phyloP scores from a whole-genome alignment of 2,329 filamentous ascomycete species.

The Scedosporium aurantiacum region DNA sequence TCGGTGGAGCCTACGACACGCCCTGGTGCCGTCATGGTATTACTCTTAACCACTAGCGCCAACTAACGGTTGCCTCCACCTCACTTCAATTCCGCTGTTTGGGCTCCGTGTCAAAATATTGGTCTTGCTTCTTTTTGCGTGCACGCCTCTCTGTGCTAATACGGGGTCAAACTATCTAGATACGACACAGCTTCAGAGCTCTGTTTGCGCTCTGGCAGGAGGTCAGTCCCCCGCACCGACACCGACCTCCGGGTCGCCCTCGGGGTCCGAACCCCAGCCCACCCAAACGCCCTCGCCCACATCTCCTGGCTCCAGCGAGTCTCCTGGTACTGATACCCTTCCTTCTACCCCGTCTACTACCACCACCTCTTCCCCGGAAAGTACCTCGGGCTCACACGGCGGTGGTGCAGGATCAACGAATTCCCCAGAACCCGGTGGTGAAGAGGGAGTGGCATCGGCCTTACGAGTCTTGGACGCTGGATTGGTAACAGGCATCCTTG shows the following conservation, averaged over 20 bases:
- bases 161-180: background rate
- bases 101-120: background rate
- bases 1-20: background rate
- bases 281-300: background rate
- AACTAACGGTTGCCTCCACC: background rate
- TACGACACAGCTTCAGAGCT: background rate
- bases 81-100: background rate
- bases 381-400: background rate
- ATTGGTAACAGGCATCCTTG: background rate
- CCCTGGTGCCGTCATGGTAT: too few species aligned
- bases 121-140: background rate
- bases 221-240: background rate
- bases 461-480: background rate
- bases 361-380: background rate
- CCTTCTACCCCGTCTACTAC: background rate
- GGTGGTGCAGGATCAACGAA: background rate
- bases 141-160: background rate
- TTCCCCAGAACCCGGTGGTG: background rate
- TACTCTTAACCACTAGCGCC: background rate
- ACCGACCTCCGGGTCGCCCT: background rate
- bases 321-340: background rate
- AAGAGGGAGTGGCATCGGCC: background rate
- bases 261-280: background rate
- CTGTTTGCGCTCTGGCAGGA: conserved; percentile 1
- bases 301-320: background rate